A percentile compares a stretch with the other conserved stretches of the same genome.
Conservation (phyloP, 345 rosid genomes). For the Eucalyptus caleyi region DNA sequence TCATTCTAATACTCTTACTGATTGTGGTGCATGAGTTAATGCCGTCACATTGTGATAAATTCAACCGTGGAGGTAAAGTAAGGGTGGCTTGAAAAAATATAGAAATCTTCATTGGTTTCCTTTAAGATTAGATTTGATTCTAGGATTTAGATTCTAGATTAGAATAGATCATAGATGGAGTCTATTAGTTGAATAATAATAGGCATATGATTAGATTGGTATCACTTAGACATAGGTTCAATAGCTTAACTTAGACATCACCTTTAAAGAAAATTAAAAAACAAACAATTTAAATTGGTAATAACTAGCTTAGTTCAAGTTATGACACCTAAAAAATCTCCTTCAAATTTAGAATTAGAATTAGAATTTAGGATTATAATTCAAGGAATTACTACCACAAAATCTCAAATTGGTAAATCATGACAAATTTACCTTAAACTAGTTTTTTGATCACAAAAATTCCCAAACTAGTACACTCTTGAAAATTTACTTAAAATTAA, state of each 20-base stretch:
- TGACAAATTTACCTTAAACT: too few species aligned
- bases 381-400: too few species aligned
- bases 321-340: too few species aligned
- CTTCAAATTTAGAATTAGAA: too few species aligned
- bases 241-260: background rate
- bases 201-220: background rate
- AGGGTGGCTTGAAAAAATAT: too few species aligned
- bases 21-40: too few species aligned
- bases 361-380: background rate
- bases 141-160: background rate
- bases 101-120: background rate
- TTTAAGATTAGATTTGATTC: too few species aligned
- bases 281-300: background rate
- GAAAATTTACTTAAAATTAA: too few species aligned
- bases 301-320: background rate
- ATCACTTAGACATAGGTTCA: background rate
- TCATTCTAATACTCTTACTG: background rate
- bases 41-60: background rate
- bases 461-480: too few species aligned
- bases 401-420: accelerated
- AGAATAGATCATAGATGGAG: background rate
- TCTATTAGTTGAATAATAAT: background rate
- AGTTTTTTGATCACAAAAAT: too few species aligned
- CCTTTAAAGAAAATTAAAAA: background rate
- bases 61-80: background rate